These are phyloP conservation scores for Pochonia chlamydosporia DNA, from an alignment of 2,329 filamentous ascomycete genomes.

Conservation along the genomic window DNA sequence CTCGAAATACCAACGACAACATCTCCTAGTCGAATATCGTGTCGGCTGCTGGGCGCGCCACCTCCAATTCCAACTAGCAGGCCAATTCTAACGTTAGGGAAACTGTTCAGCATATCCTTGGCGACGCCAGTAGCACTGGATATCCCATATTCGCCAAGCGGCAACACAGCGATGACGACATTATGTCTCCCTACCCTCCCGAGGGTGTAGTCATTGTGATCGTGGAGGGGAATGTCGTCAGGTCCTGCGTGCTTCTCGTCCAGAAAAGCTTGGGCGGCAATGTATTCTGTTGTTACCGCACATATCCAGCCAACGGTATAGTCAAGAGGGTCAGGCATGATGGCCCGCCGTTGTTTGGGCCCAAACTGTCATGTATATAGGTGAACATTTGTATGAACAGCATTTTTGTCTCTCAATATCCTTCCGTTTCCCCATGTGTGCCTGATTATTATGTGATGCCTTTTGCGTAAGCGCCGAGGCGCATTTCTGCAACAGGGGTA, in stretches of 20 bases:
- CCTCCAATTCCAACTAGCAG: slow-evolving; percentile 14
- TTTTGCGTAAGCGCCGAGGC: too few species aligned
- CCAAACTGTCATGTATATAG: too few species aligned
- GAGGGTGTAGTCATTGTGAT: slow-evolving; percentile 11
- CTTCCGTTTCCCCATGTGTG: too few species aligned
- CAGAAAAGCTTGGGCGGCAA: slow-evolving; percentile 31
- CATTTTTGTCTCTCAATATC: too few species aligned
- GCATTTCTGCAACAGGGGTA: too few species aligned
- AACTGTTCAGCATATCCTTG: slow-evolving; percentile 20
- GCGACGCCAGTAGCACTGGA: slow-evolving; percentile 16
- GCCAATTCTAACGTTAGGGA: slow-evolving; percentile 20
- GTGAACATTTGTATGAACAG: too few species aligned
- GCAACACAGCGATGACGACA: slow-evolving; percentile 12
- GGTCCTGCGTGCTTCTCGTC: slow-evolving; percentile 22
- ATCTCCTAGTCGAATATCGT: slow-evolving; percentile 27
- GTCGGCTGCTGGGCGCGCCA: slow-evolving; percentile 23
- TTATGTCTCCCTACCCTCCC: slow-evolving; percentile 12
- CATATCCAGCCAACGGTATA: slow-evolving; percentile 42
- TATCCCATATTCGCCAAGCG: slow-evolving; percentile 9
- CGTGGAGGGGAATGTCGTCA: slow-evolving; percentile 17
- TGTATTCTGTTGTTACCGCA: slow-evolving; percentile 27
- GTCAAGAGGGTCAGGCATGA: too few species aligned
- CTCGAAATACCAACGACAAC: slow-evolving; percentile 13
- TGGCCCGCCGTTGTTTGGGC: too few species aligned
- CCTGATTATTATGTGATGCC: too few species aligned